Percentiles rank a stretch among this genome's conserved stretches.
Evolutionary conservation across 345 rosid species (phyloP).

Genomic region (Gossypium arboreum): DNA sequence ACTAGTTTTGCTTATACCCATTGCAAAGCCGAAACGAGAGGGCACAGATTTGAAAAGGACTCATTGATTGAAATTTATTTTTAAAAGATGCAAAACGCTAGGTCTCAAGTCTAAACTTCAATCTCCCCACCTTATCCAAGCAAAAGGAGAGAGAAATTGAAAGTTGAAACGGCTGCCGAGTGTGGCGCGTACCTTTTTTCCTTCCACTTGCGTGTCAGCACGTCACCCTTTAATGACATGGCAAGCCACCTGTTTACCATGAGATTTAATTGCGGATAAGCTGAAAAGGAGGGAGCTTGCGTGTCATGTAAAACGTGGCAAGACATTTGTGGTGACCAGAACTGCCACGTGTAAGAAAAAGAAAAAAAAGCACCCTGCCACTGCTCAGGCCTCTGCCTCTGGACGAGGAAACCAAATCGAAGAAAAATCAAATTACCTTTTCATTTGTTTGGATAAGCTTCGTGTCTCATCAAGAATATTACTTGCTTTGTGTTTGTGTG

Average conservation of each 20-base stretch:
- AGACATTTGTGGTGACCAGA: conserved; percentile 8
- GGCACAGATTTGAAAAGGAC: background rate
- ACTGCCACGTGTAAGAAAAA: conserved; percentile 27
- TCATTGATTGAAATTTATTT: background rate
- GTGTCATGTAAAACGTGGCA: conserved; percentile 35
- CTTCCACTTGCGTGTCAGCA: background rate
- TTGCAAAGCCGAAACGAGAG: background rate
- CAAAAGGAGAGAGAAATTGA: background rate
- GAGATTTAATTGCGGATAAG: conserved; percentile 34
- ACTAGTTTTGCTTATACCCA: background rate
- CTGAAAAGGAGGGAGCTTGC: conserved; percentile 25
- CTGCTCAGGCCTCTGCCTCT: conserved; percentile 4
- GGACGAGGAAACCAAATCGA: conserved; percentile 37
- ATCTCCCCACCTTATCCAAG: conserved; percentile 15
- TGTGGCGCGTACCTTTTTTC: background rate
- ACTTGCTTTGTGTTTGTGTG: background rate
- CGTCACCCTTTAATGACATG: conserved; percentile 24
- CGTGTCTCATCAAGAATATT: conserved; percentile 20
- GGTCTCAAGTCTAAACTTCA: background rate
- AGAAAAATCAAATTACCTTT: background rate
- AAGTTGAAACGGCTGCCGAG: background rate
- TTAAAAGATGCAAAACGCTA: background rate
- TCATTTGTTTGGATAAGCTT: conserved; percentile 33
- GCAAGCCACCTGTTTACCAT: conserved; percentile 23
- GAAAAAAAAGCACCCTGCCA: background rate